Percentiles rank a stretch among this genome's conserved stretches.
Conservation (phyloP, 2,329 filamentous ascomycete species). For the Fusarium acutatum region DNA sequence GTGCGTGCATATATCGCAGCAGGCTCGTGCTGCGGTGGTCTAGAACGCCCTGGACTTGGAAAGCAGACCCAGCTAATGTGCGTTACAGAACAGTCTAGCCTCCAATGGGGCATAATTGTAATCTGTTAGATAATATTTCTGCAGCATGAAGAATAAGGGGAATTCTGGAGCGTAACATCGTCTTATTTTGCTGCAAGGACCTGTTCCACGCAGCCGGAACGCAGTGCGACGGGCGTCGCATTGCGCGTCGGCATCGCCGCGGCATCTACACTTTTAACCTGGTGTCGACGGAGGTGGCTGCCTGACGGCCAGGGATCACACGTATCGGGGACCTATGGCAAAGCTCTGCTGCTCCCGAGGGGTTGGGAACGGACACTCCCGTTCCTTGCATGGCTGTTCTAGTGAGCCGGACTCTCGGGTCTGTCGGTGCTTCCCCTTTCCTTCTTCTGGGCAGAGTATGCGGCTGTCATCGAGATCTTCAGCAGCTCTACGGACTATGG, state of each 20-base stretch:
- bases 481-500: neutral
- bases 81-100: neutral
- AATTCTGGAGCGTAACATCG: neutral
- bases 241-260: neutral
- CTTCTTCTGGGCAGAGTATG: neutral
- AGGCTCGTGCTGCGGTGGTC: neutral
- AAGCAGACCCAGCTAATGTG: neutral
- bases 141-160: neutral
- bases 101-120: neutral
- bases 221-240: neutral
- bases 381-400: constrained; percentile 25
- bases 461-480: neutral
- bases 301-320: neutral
- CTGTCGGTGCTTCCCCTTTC: neutral
- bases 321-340: neutral
- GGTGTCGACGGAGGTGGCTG: neutral
- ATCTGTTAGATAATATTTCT: neutral
- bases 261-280: neutral
- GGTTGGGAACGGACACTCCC: constrained; percentile 21
- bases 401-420: constrained; percentile 8
- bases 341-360: neutral
- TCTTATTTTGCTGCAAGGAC: neutral
- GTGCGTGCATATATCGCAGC: neutral
- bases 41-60: neutral
- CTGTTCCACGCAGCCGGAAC: neutral